These are phyloP conservation scores for Eimeria sp. DNA, from an alignment of 169 alveolate species.

Conservation along the genomic window DNA sequence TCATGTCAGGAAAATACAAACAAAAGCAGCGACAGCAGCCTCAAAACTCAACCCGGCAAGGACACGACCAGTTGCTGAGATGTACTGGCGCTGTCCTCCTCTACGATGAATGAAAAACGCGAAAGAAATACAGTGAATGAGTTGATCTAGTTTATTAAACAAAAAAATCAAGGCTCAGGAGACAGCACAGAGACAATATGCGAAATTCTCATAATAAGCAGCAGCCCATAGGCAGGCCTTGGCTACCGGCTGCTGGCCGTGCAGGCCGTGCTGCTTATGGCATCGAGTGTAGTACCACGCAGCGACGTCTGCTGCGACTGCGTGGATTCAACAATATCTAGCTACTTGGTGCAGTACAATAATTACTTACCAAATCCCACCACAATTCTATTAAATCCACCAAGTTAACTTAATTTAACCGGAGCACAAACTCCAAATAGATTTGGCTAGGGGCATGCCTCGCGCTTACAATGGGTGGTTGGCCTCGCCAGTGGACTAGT, in stretches of 20 bases:
- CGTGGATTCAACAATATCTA: too few relatives aligned
- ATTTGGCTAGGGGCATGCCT: not conserved
- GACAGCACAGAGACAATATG: not conserved
- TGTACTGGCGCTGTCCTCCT: not conserved
- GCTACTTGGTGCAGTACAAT: too few relatives aligned
- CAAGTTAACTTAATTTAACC: too few relatives aligned
- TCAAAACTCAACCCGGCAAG: not conserved
- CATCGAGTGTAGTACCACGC: too few relatives aligned
- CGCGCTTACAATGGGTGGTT: not conserved
- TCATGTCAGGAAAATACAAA: not conserved
- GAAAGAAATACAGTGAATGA: not conserved
- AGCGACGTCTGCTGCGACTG: too few relatives aligned
- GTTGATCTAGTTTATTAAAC: not conserved
- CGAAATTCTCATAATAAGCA: not conserved
- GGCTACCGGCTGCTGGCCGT: not conserved
- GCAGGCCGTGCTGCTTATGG: not conserved
- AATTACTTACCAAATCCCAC: too few relatives aligned
- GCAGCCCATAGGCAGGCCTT: not conserved
- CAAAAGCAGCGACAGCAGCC: not conserved
- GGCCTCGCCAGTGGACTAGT: constrained; percentile 15
- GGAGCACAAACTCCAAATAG: too few relatives aligned
- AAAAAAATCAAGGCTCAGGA: not conserved
- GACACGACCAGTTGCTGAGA: not conserved
- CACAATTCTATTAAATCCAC: too few relatives aligned
- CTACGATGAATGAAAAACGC: not conserved